Percentiles rank a stretch among this genome's conserved stretches.
Conservation (phyloP, 2,329 filamentous ascomycete genomes). For the Neonectria sp. region DNA sequence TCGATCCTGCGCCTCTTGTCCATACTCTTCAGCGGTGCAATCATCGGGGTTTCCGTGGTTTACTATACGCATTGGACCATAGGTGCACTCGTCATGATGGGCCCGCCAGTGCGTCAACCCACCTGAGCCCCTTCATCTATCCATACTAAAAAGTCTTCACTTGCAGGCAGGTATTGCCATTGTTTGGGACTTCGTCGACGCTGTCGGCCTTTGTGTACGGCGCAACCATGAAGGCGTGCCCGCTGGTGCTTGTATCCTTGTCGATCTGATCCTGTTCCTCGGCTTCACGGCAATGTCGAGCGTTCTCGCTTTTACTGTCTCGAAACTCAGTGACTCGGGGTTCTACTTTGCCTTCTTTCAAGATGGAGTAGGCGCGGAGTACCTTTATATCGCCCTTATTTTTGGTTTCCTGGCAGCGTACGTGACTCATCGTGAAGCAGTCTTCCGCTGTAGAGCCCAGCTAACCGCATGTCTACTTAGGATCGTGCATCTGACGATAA, state of each 20-base stretch:
- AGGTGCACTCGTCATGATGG: constrained; percentile 34
- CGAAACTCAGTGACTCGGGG: constrained; percentile 32
- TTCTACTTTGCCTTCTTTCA: constrained; percentile 37
- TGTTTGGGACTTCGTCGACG: constrained; percentile 29
- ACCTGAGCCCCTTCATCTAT: background rate
- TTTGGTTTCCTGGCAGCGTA: constrained; percentile 34
- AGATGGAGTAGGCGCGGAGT: constrained; percentile 25
- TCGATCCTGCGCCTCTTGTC: constrained; percentile 29
- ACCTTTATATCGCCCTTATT: constrained; percentile 25
- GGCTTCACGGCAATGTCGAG: constrained; percentile 29
- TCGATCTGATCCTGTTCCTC: constrained; percentile 32
- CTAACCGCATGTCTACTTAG: constrained; percentile 4
- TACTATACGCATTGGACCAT: constrained; percentile 31
- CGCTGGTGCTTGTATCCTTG: constrained; percentile 27
- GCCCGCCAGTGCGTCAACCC: constrained; percentile 29
- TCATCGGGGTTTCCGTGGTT: constrained; percentile 24
- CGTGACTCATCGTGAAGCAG: background rate
- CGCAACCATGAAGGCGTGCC: constrained; percentile 12
- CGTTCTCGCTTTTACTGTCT: constrained; percentile 31
- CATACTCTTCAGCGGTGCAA: constrained; percentile 13
- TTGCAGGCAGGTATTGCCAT: constrained; percentile 21
- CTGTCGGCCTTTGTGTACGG: constrained; percentile 19
- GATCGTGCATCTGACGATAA: constrained; percentile 1
- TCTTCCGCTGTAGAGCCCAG: background rate
- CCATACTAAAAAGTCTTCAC: background rate